These are phyloP conservation scores for Casuarina cunninghamiana DNA, from an alignment of 306 rosid genomes.

Conservation along the genomic window DNA sequence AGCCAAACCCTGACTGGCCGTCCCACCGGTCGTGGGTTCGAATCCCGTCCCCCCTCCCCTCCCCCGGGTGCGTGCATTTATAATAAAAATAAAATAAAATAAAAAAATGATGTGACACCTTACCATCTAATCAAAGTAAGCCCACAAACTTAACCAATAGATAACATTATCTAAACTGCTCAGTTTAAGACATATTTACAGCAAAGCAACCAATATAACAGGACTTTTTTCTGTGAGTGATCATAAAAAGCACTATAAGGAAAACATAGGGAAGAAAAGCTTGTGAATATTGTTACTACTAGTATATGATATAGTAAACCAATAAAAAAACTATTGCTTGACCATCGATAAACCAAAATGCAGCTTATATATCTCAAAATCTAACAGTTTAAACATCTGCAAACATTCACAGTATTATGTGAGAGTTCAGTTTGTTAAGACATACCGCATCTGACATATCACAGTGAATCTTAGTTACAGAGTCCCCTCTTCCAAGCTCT, in stretches of 20 bases:
- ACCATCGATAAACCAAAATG: neutral
- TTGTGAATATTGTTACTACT: neutral
- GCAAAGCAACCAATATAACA: neutral
- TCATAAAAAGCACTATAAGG: neutral
- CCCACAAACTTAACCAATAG: neutral
- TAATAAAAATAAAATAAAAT: too few relatives aligned
- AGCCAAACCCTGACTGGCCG: too few relatives aligned
- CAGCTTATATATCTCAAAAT: neutral
- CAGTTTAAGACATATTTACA: neutral
- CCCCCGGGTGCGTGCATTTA: too few relatives aligned
- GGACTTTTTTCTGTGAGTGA: neutral
- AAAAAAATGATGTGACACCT: neutral
- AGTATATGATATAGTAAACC: neutral
- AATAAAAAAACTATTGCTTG: neutral
- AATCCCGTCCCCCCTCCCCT: too few relatives aligned
- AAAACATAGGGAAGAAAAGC: neutral
- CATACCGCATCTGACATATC: conserved; percentile 95
- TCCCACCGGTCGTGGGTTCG: too few relatives aligned
- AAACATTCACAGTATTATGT: conserved; percentile 6
- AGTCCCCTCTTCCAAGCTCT: conserved; percentile 93
- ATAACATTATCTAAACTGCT: neutral
- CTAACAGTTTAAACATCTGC: neutral
- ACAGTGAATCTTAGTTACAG: conserved; percentile 89
- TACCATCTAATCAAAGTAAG: neutral
- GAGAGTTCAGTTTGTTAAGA: conserved; percentile 7